Base-by-base conservation (phyloP, 352 stramenopile genomes). In the Lagenidium giganteum region DNA sequence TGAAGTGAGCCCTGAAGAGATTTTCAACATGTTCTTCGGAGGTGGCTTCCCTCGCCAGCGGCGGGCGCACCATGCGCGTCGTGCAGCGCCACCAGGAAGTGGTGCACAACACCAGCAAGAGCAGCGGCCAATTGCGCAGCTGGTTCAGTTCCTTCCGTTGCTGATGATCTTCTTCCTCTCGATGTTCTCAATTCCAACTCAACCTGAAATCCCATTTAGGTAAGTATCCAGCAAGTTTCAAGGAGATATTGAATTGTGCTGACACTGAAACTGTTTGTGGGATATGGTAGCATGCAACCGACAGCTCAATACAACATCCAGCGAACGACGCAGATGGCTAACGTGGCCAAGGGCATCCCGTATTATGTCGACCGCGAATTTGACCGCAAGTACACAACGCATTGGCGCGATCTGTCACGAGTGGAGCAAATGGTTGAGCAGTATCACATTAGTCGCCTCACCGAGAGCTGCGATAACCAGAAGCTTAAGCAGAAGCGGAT, bases 21-120 rank as follows among this genome's bases (percentile, higher is more conserved):
- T 93, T 62, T 93, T 93, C 61, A 89, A 88, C 61, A 87, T 90
- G 72, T 88, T 93, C 42, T 93, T 93, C 42, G 81, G 81, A 30
- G 79, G 76, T 8, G 69, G 70, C 31, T 78, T 86, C 38, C 70
- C 61, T 29, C 77, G 66, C 17, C 42, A 54, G 40, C 12, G 31
- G 6, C 67, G 64, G 16, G 42, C 51, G 20, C 58, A 54, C n/a
- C 52, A 58, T 8, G 34, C 41, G 18, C 37, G 18, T 1, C 54
- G 52, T n/a, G 20, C 63, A 70, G 31, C 54, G 47, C 14, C 57
- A 70, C 13, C 54, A 54, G 45, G 43, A 70, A 8, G 59, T n/a
- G n/a, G n/a, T n/a, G n/a, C n/a, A n/a, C n/a, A n/a, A n/a, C n/a
- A 65, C 29, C 62, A 61, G 8, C 32, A 63, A 12, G 45, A 55